Base-by-base conservation (phyloP, 306 rosid genomes). In the Bauhinia variegata region DNA sequence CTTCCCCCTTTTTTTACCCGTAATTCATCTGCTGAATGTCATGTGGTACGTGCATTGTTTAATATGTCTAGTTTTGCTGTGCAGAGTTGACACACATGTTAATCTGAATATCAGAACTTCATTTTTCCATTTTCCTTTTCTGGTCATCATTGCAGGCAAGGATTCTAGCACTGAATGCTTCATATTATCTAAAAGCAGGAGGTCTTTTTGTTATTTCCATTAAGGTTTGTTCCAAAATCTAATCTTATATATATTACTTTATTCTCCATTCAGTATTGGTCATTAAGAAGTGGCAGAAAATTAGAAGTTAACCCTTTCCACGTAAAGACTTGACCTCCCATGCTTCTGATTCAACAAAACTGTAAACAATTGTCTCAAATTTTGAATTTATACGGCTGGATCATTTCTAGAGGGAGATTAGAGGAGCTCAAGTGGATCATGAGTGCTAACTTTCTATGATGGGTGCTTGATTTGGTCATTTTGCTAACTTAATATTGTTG, bases 201-300 rank as follows among this genome's bases (percentile, higher is more conserved):
- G 97, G 97, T 3, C 95, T 87, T 71, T 92, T 92, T 54, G 95
- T 92, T 7, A 90, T 93, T n/a, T 93, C 97, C 5, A 93, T 93
- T 52, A 92, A 92, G 96, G 97, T 87, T 42, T 44, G 87, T 74
- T 51, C 57, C 1, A 7, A 4, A 4, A 3, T 36, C 42, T 48
- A 11, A 2, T 12, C n/a, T n/a, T n/a, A n/a, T n/a, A n/a, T n/a
- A n/a, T n/a, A n/a, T n/a, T n/a, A n/a, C n/a, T n/a, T n/a, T n/a
- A n/a, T n/a, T n/a, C 28, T 23, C 2, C 28, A 23, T 23, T 23
- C 2, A 1, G 28, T 23, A 23, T 23, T 2, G 28, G 28, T 23
- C 28, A 23, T 23, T 23, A 23, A 23, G 28, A 23, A 23, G 2
- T 23, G 2, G 28, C 28, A 23, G 28, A 23, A 23, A 23, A 23